Percentiles rank a stretch among this genome's conserved stretches.
Evolutionary conservation across 2,329 filamentous ascomycete genomes (phyloP).

Genomic region (Rhynchosporium secalis): DNA sequence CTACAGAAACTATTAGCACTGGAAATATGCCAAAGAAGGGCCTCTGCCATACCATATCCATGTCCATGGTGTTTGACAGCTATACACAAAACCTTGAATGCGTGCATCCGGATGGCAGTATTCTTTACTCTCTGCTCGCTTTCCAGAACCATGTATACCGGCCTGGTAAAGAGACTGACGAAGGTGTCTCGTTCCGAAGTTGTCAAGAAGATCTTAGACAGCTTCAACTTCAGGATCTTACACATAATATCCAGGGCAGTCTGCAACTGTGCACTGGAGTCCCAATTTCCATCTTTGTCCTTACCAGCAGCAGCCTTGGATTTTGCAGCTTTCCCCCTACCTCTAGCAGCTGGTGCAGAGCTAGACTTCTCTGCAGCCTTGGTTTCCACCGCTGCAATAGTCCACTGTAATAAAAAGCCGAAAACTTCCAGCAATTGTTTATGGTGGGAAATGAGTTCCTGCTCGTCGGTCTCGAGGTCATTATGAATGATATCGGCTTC

Average conservation of each 20-base stretch:
- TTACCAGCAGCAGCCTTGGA: constrained; percentile 62
- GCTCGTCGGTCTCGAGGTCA: constrained; percentile 88
- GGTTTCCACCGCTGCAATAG: constrained; percentile 88
- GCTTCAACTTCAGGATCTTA: constrained; percentile 89
- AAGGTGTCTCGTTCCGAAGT: constrained; percentile 97
- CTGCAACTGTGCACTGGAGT: constrained; percentile 85
- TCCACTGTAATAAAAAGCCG: constrained; percentile 92
- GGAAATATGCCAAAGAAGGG: constrained; percentile 22
- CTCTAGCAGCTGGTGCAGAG: constrained; percentile 66
- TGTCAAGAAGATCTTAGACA: constrained; percentile 90
- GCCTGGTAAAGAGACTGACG: constrained; percentile 84
- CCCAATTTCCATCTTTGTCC: constrained; percentile 76
- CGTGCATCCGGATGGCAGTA: constrained; percentile 89
- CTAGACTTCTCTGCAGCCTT: constrained; percentile 90
- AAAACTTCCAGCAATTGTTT: constrained; percentile 92
- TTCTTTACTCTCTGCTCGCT: constrained; percentile 91
- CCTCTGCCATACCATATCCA: constrained; percentile 70
- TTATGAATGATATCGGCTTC: constrained; percentile 83
- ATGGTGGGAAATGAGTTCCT: constrained; percentile 81
- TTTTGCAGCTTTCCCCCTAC: constrained; percentile 72
- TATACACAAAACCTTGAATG: constrained; percentile 94
- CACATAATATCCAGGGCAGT: constrained; percentile 90
- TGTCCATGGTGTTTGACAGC: constrained; percentile 98
- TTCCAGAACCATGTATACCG: constrained; percentile 91
- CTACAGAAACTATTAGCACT: constrained; percentile 49